Evolutionary conservation across 106 monocot genomes (phyloP).

Genomic region (Amphibolis antarctica): DNA sequence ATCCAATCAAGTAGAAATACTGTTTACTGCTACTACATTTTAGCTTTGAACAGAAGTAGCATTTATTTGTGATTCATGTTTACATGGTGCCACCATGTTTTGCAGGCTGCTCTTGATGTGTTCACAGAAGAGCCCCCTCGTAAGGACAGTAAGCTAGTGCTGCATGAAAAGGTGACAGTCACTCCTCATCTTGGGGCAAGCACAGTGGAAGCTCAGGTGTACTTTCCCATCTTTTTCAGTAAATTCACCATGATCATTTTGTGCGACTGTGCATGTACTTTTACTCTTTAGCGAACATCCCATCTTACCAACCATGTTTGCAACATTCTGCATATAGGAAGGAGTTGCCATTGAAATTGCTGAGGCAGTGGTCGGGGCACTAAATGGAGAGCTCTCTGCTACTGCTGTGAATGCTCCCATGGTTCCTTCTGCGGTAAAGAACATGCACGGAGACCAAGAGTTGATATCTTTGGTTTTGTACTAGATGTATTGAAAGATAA

Average conservation of each 20-base stretch:
- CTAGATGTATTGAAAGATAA: not conserved
- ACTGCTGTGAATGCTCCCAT: slow-evolving; percentile 24
- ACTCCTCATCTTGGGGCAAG: slow-evolving; percentile 22
- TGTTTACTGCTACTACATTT: not conserved
- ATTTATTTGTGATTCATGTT: not conserved
- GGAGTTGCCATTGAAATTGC: slow-evolving; percentile 24
- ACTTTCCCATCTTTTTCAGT: not conserved
- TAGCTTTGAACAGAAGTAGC: not conserved
- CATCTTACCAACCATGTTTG: not conserved
- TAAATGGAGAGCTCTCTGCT: slow-evolving; percentile 15
- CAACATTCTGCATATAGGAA: slow-evolving; percentile 4
- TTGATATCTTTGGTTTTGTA: not conserved
- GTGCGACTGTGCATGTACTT: not conserved
- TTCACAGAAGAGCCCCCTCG: slow-evolving; percentile 15
- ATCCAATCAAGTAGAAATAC: not conserved
- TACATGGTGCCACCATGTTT: not conserved
- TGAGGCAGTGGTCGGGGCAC: slow-evolving; percentile 17
- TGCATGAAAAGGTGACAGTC: slow-evolving; percentile 10
- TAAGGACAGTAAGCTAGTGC: slow-evolving; percentile 10
- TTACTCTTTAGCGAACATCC: too few relatives aligned
- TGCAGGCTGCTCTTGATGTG: slow-evolving; percentile 20
- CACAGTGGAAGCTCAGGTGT: slow-evolving; percentile 20
- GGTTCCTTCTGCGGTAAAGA: slow-evolving; percentile 17
- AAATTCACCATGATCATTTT: not conserved
- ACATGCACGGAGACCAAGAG: not conserved